These are phyloP conservation scores for Penicillium mononematosum DNA, from an alignment of 495 filamentous ascomycete species.

Conservation along the genomic window DNA sequence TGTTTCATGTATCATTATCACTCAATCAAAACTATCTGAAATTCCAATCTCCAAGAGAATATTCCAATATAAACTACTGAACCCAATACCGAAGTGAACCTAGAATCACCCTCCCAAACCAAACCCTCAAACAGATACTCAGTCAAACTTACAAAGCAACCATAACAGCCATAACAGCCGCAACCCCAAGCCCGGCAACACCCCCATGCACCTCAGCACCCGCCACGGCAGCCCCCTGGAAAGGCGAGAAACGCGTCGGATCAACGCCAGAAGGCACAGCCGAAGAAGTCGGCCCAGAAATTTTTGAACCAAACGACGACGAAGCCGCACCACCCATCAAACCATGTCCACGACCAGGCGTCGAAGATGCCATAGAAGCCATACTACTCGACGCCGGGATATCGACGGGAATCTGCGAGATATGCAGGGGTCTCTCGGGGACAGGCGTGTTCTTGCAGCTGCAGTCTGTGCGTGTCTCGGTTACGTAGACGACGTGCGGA, in stretches of 20 bases:
- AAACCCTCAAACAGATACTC: background rate
- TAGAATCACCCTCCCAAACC: background rate
- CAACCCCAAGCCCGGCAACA: conserved; percentile 24
- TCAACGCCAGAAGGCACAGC: conserved; percentile 22
- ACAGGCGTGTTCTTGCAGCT: conserved; percentile 21
- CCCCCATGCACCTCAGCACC: conserved; percentile 13
- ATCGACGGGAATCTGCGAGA: conserved; percentile 29
- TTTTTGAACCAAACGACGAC: conserved; percentile 23
- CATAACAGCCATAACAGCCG: conserved; percentile 31
- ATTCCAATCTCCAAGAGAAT: background rate
- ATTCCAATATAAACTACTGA: conserved; percentile 12
- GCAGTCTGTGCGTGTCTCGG: conserved; percentile 27
- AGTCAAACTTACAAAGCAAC: conserved; percentile 22
- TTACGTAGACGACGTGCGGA: conserved; percentile 25
- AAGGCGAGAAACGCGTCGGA: conserved; percentile 20
- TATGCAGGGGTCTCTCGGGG: conserved; percentile 2
- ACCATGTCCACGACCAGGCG: conserved; percentile 7
- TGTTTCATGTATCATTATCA: conserved; percentile 24
- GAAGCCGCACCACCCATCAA: conserved; percentile 16
- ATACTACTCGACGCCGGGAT: conserved; percentile 24
- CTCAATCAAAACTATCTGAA: conserved; percentile 2
- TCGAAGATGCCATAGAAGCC: conserved; percentile 10
- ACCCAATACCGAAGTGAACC: conserved; percentile 1
- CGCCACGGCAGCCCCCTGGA: conserved; percentile 24
- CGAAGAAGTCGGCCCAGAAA: conserved; percentile 17